Evolutionary conservation across 495 filamentous ascomycete genomes (phyloP).

Genomic region (Trichocladium antarcticum): DNA sequence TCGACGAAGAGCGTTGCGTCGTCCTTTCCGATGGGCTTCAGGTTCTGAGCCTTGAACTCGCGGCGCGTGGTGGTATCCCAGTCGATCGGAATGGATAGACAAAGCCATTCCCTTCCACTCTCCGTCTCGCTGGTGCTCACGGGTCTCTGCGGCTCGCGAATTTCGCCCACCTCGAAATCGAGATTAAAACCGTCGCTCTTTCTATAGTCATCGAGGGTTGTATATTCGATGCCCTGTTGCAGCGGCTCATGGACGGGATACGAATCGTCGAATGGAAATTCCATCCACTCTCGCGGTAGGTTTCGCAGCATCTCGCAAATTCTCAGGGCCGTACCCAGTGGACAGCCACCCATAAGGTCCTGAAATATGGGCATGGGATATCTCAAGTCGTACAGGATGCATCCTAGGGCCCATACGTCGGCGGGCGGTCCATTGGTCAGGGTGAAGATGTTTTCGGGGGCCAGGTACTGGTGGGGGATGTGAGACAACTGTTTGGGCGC

Average conservation of each 20-base stretch:
- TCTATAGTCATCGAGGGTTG: background rate
- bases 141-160: background rate
- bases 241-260: constrained; percentile 1
- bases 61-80: background rate
- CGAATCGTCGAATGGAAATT: background rate
- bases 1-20: constrained; percentile 1
- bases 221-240: constrained; percentile 2
- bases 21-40: background rate
- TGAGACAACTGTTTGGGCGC: background rate
- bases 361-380: too few relatives aligned
- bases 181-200: background rate
- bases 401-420: constrained; percentile 1
- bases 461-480: background rate
- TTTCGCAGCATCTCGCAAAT: background rate
- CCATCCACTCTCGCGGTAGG: background rate
- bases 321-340: background rate
- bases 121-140: background rate
- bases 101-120: background rate
- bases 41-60: background rate
- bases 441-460: background rate
- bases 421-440: background rate
- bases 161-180: background rate
- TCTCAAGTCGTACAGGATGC: background rate
- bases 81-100: background rate
- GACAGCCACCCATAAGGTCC: background rate